phyloP scores from a whole-genome alignment of 73 alveolate genomes.

The Paramecium caudatum region DNA sequence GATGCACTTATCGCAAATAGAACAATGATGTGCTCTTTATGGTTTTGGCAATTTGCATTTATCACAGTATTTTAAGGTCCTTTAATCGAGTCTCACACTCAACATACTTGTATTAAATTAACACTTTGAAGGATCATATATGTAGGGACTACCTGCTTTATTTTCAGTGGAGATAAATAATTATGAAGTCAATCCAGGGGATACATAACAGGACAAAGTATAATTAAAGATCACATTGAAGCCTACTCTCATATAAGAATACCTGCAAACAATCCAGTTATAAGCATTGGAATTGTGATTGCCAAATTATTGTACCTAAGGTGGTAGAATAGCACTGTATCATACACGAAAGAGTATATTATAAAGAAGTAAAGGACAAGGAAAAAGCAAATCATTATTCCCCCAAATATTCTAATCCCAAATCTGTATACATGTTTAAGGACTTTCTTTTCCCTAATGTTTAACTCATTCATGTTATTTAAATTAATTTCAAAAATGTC shows the following conservation, averaged over 20 bases:
- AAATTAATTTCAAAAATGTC: slow-evolving; percentile 3
- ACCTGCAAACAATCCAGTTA: slow-evolving; percentile 35
- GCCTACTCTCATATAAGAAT: not conserved
- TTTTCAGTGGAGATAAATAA: not conserved
- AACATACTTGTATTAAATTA: not conserved
- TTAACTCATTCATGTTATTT: no score
- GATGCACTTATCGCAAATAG: slow-evolving; percentile 85
- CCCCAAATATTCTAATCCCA: not conserved
- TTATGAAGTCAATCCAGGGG: slow-evolving; percentile 37
- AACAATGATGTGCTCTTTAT: slow-evolving; percentile 92
- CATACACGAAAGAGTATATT: not conserved
- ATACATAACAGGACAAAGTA: not conserved
- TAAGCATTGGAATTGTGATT: not conserved
- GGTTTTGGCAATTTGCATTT: slow-evolving; percentile 87
- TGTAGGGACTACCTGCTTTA: slow-evolving; percentile 10
- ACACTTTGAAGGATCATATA: slow-evolving; percentile 34
- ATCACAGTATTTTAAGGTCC: slow-evolving; percentile 74
- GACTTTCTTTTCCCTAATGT: no score
- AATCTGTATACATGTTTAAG: slow-evolving; percentile 23
- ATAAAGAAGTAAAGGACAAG: not conserved
- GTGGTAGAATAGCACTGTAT: slow-evolving; percentile 18
- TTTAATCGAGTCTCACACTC: not conserved
- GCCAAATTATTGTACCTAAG: not conserved
- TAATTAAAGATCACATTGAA: slow-evolving; percentile 46
- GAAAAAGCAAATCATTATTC: not conserved